phyloP scores from a whole-genome alignment of 176 grass and related monocot genomes.

The Pharus latifolius region DNA sequence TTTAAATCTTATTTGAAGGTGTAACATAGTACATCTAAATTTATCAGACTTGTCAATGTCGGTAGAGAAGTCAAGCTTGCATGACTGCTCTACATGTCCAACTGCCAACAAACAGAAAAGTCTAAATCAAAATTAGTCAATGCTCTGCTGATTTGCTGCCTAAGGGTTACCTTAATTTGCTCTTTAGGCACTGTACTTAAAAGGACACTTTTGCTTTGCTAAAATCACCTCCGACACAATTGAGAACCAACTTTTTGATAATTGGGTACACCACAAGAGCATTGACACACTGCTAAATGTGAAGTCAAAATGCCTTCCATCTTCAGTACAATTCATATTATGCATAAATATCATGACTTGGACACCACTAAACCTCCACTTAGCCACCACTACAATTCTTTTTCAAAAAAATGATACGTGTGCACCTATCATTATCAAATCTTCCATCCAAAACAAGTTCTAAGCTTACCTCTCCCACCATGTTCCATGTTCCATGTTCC shows the following conservation, averaged over 20 bases:
- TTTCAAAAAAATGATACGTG: constrained; percentile 4
- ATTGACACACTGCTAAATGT: neutral
- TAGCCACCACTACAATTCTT: too few species aligned
- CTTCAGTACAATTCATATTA: constrained; percentile 1
- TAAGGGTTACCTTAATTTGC: neutral
- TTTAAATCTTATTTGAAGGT: too few species aligned
- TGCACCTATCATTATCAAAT: neutral
- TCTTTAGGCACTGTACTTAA: neutral
- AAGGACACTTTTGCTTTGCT: neutral
- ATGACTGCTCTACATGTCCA: constrained; percentile 32
- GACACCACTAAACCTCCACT: constrained; percentile 10
- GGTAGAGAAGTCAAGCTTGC: constrained; percentile 6
- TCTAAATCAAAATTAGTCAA: constrained; percentile 1
- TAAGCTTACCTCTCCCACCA: neutral
- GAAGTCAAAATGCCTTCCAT: neutral
- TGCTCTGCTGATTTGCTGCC: neutral
- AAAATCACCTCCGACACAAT: neutral
- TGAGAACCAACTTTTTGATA: neutral
- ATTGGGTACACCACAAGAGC: neutral
- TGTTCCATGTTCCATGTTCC: neutral
- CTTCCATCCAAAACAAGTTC: constrained; percentile 15
- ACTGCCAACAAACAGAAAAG: neutral
- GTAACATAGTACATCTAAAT: too few species aligned
- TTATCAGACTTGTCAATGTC: neutral
- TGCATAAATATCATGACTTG: neutral